Conservation (phyloP, 805 yeast species). For the Suhomyces vadensis region DNA sequence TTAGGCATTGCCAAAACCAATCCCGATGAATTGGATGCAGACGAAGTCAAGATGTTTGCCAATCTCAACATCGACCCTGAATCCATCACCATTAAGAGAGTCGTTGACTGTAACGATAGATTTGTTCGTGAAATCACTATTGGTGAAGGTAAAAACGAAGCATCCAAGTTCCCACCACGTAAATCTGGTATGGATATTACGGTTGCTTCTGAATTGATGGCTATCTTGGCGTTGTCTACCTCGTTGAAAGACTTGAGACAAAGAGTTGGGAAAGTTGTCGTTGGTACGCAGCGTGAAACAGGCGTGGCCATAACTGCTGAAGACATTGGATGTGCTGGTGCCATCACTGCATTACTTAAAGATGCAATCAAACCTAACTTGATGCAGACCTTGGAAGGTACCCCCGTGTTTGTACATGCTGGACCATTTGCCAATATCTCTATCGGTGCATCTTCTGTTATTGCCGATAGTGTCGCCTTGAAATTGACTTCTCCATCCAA, state of each 20-base stretch:
- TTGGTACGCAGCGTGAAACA: conserved; percentile 61
- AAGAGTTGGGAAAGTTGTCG: conserved; percentile 73
- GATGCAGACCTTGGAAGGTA: conserved; percentile 87
- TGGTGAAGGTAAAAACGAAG: conserved; percentile 80
- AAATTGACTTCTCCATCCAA: conserved; percentile 61
- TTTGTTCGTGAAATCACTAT: conserved; percentile 75
- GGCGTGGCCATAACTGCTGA: conserved; percentile 81
- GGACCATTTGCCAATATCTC: conserved; percentile 90
- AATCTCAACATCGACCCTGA: conserved; percentile 77
- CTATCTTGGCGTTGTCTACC: conserved; percentile 72
- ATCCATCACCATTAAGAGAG: conserved; percentile 79
- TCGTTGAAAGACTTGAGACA: conserved; percentile 71
- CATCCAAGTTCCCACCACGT: conserved; percentile 62
- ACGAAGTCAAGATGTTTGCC: conserved; percentile 64
- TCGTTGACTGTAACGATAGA: conserved; percentile 82
- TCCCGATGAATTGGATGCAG: conserved; percentile 71
- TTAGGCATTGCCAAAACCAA: conserved; percentile 68
- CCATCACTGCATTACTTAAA: conserved; percentile 75
- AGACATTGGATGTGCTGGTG: conserved; percentile 85
- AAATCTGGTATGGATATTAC: conserved; percentile 80
- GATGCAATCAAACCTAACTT: conserved; percentile 83
- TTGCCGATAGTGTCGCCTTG: conserved; percentile 81
- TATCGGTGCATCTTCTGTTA: conserved; percentile 80
- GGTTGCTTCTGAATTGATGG: conserved; percentile 86
- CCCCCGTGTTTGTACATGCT: conserved; percentile 85